Conservation (phyloP, 352 stramenopile species). For the Phytophthora rubi region DNA sequence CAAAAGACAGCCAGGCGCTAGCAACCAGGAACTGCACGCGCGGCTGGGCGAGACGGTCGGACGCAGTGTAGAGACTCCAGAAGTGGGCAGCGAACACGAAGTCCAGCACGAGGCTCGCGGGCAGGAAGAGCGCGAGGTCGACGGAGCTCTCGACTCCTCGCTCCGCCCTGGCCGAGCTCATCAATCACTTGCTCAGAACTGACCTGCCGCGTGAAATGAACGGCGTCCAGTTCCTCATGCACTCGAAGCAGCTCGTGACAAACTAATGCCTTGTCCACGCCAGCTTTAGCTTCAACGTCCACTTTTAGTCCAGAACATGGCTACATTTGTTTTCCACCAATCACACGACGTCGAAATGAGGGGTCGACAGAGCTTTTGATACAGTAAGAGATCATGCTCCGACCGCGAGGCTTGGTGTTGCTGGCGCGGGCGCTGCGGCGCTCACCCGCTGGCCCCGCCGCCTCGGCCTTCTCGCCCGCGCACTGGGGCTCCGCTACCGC, state of each 20-base stretch:
- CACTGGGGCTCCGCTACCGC: not conserved
- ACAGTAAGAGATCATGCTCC: constrained; percentile 20
- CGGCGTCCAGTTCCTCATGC: too few relatives aligned
- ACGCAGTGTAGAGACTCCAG: constrained; percentile 18
- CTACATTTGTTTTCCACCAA: constrained; percentile 16
- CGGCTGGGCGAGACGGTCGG: constrained; percentile 5
- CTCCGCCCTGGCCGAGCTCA: not conserved
- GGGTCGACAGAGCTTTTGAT: not conserved
- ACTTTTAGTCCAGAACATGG: not conserved
- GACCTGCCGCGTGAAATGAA: too few relatives aligned
- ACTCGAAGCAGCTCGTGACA: too few relatives aligned
- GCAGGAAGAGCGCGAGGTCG: constrained; percentile 20
- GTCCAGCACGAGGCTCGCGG: constrained; percentile 25
- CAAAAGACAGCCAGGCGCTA: constrained; percentile 15
- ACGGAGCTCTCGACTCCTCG: not conserved
- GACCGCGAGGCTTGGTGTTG: constrained; percentile 24
- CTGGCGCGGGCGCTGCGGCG: constrained; percentile 26
- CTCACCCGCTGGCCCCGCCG: not conserved
- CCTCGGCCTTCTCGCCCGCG: not conserved
- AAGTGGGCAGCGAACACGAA: constrained; percentile 28
- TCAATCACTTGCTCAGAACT: not conserved
- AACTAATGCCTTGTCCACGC: not conserved
- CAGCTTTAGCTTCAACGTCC: not conserved
- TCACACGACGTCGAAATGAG: constrained; percentile 9
- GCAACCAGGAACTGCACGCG: constrained; percentile 13